Percentiles rank a stretch among this genome's conserved stretches.
Evolutionary conservation across 257 asterid genomes (phyloP).

Genomic region (Solanum arcanum): DNA sequence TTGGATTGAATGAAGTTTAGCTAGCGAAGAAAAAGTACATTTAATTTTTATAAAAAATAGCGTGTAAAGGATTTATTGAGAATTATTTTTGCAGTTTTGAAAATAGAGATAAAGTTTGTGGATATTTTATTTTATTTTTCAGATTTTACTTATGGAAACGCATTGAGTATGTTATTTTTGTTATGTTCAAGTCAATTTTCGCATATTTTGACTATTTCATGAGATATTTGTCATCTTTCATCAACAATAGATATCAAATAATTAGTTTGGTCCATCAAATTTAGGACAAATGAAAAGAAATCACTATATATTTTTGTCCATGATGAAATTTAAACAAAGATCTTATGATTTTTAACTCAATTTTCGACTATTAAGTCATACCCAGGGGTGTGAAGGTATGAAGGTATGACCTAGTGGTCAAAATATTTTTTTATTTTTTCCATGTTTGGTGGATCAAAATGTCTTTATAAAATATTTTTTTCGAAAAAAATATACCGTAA

Average conservation of each 20-base stretch:
- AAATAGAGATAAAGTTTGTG: neutral
- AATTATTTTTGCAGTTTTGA: too few species aligned
- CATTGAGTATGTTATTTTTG: neutral
- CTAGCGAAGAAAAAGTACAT: neutral
- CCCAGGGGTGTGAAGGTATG: neutral
- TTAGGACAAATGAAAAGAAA: neutral
- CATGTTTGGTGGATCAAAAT: neutral
- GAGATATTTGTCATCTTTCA: neutral
- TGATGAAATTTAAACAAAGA: neutral
- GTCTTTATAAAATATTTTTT: neutral
- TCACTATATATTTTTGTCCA: neutral
- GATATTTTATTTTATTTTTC: neutral
- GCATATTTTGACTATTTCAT: fast-evolving
- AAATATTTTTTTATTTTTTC: neutral
- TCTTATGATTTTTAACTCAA: neutral
- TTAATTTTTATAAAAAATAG: neutral
- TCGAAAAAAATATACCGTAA: neutral
- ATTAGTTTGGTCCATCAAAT: neutral
- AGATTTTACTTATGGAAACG: neutral
- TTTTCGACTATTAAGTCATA: neutral
- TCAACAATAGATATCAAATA: neutral
- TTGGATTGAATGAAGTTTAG: neutral
- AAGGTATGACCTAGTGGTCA: neutral
- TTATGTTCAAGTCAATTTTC: neutral
- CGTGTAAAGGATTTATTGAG: fast-evolving